phyloP scores from a whole-genome alignment of 495 filamentous ascomycete genomes.

The Lasiosphaeriaceae sp. region DNA sequence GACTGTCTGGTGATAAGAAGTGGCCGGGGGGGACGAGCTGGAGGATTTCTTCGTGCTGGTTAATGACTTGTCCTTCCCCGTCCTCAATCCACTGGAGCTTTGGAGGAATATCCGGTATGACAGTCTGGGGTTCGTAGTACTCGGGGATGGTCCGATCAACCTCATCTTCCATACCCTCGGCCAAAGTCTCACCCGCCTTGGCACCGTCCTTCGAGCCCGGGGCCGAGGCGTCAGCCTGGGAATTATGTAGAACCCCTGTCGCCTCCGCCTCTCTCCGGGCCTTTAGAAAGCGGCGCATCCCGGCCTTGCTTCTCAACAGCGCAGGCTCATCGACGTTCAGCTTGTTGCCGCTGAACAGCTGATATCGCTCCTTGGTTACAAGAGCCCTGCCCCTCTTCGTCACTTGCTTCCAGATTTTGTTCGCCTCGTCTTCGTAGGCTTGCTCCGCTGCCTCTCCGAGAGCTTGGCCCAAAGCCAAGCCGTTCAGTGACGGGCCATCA shows the following conservation, averaged over 20 bases:
- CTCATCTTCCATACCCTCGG: slow-evolving; percentile 87
- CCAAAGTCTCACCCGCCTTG: slow-evolving; percentile 64
- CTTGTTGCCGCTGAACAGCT: slow-evolving; percentile 77
- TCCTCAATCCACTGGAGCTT: slow-evolving; percentile 85
- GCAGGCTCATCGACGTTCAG: slow-evolving; percentile 87
- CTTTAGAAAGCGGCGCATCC: slow-evolving; percentile 69
- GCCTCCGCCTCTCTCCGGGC: slow-evolving; percentile 60
- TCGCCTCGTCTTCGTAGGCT: slow-evolving; percentile 73
- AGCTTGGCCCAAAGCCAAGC: slow-evolving; percentile 52
- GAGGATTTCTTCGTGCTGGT: slow-evolving; percentile 77
- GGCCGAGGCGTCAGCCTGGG: slow-evolving; percentile 45
- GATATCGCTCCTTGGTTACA: slow-evolving; percentile 72
- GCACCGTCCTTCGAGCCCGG: slow-evolving; percentile 34
- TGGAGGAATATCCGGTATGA: slow-evolving; percentile 75
- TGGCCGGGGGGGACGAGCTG: slow-evolving; percentile 66
- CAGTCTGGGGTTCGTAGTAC: slow-evolving; percentile 86
- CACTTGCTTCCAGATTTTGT: slow-evolving; percentile 97
- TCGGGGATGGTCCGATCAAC: slow-evolving; percentile 78
- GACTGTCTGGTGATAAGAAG: slow-evolving; percentile 75
- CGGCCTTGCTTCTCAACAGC: slow-evolving; percentile 65
- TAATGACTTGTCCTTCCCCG: slow-evolving; percentile 76
- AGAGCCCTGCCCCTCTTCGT: slow-evolving; percentile 95
- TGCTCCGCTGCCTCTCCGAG: slow-evolving; percentile 51
- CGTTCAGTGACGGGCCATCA: slow-evolving; percentile 64
- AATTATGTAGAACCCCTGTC: slow-evolving; percentile 32